phyloP scores from a whole-genome alignment of 2,329 filamentous ascomycete genomes.

The Ophiosphaerella herpotricha region DNA sequence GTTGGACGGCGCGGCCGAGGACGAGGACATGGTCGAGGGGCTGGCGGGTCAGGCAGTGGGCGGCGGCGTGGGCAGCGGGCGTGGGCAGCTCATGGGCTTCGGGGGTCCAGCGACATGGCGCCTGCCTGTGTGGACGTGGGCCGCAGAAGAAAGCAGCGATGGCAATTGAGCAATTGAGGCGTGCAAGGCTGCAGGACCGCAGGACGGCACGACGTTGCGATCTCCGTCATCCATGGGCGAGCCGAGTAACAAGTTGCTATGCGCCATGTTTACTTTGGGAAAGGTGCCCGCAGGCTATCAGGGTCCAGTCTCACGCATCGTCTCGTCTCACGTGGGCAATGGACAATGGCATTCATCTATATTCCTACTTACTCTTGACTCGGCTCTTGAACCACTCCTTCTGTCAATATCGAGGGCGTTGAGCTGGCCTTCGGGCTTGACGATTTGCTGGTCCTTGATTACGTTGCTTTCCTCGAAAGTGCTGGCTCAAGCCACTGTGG shows the following conservation, averaged over 20 bases:
- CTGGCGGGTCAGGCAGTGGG: slow-evolving; percentile 19
- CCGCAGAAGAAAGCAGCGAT: slow-evolving; percentile 5
- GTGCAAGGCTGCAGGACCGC: not conserved
- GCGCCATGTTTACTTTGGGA: not conserved
- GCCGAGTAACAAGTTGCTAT: not conserved
- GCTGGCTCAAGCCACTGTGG: too few relatives aligned
- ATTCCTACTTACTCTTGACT: too few relatives aligned
- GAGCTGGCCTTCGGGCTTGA: not conserved
- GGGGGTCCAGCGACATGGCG: slow-evolving; percentile 34
- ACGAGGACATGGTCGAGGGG: slow-evolving; percentile 34
- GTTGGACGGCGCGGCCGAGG: slow-evolving; percentile 53
- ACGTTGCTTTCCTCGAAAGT: too few relatives aligned
- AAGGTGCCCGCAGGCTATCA: not conserved
- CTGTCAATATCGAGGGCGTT: not conserved
- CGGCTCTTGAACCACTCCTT: too few relatives aligned
- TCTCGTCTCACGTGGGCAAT: not conserved
- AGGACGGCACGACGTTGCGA: not conserved
- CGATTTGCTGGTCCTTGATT: too few relatives aligned
- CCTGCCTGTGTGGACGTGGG: slow-evolving; percentile 12
- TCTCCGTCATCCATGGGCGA: slow-evolving; percentile 1
- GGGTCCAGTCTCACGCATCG: not conserved
- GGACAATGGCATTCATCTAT: not conserved
- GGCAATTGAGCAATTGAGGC: slow-evolving; percentile 4
- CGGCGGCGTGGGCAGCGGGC: not conserved
- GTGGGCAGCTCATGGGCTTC: slow-evolving; percentile 39